Evolutionary conservation across 805 yeast species (phyloP).

Genomic region (Candida broadrunensis): DNA sequence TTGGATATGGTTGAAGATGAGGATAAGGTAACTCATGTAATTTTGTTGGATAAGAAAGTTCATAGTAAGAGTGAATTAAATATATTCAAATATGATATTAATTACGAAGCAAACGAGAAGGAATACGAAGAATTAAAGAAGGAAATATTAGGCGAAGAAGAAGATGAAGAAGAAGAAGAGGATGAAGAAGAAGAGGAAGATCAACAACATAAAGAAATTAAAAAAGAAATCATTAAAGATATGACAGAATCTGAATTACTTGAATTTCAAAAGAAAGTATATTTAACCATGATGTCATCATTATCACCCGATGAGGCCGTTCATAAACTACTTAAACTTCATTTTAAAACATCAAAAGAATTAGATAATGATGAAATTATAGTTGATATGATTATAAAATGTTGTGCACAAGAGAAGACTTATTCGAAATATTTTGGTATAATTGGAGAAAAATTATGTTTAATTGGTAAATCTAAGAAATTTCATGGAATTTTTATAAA

Average conservation of each 20-base stretch:
- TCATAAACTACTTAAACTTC: conserved; percentile 68
- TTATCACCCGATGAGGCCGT: conserved; percentile 92
- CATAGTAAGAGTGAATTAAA: conserved; percentile 47
- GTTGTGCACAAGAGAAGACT: conserved; percentile 82
- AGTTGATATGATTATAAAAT: conserved; percentile 70
- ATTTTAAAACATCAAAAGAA: conserved; percentile 10
- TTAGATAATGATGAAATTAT: conserved; percentile 46
- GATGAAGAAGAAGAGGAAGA: conserved; percentile 15
- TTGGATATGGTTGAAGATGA: conserved; percentile 65
- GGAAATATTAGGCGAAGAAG: conserved; percentile 45
- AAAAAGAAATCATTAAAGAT: conserved; percentile 43
- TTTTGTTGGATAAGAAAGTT: conserved; percentile 52
- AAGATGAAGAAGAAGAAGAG: conserved; percentile 13
- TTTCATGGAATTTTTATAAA: conserved; percentile 40
- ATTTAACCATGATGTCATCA: conserved; percentile 82
- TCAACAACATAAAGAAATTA: conserved; percentile 3
- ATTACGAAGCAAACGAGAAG: conserved; percentile 49
- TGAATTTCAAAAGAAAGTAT: conserved; percentile 71
- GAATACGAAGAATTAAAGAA: conserved; percentile 40
- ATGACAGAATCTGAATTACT: conserved; percentile 63
- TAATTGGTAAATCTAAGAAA: conserved; percentile 56
- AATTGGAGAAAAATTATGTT: conserved; percentile 63
- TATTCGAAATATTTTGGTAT: conserved; percentile 84
- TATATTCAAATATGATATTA: conserved; percentile 48
- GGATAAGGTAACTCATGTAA: conserved; percentile 54